Base-by-base conservation (phyloP, 2,329 filamentous ascomycete genomes). In the Aureobasidium uvarum region DNA sequence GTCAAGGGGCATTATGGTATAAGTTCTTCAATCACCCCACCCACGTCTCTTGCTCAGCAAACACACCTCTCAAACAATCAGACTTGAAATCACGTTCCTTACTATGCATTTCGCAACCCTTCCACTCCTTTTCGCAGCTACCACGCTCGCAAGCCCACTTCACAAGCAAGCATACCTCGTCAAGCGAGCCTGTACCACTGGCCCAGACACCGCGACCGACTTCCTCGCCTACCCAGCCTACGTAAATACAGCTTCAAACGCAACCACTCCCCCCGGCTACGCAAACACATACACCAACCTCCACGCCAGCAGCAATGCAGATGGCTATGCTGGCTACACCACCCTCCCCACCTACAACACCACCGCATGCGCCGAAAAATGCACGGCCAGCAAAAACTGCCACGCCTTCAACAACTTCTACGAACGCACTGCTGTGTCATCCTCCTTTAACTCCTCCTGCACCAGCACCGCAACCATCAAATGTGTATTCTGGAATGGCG, bases 401-500 rank as follows among this genome's bases (percentile, higher is more conserved):
- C 62, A 60, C 41, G 56, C 66, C 54, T 67, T 67, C 66, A 67
- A 67, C 62, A 55, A 65, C 52, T 76, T 73, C 68, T 69, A 71
- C 55, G 74, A 76, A 64, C 73, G 77, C 51, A 71, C 76, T 56
- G 75, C 77, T 11, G 16, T 10, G 5, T 2, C 54, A 5, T 10
- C 36, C 10, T 31, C 54, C 1, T 43, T 18, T 23, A 58, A 58
- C 10, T 36, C 50, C 18, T 20, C 50, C 16, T 58, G 54, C 38
- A 31, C 31, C 36, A 28, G 36, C 36, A 14, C 31, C 8, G 50
- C 50, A n/a, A 65, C 33, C 45, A 73, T 71, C 66, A 76, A 77
- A 66, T 78, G 77, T 67, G 71, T 73, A 1, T 68, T 74, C 36
- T 78, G 74, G 70, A 75, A 75, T 16, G 70, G 71, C 2, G 66